Percentiles rank a stretch among this genome's conserved stretches.
These are phyloP conservation scores for Striga hermonthica DNA, from an alignment of 305 asterid genomes.

Conservation along the genomic window DNA sequence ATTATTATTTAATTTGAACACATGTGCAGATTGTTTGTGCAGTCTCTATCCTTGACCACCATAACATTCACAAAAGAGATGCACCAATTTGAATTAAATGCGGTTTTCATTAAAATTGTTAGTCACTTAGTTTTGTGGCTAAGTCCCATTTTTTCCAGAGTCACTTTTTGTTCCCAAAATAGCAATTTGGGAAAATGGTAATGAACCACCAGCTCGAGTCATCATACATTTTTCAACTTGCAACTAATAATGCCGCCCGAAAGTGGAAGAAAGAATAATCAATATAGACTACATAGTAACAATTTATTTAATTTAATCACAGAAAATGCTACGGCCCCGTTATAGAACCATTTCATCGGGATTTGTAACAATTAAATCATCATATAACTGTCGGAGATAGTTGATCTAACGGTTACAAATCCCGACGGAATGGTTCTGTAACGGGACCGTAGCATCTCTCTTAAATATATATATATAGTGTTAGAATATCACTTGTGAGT, in stretches of 20 bases:
- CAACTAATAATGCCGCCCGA: background rate
- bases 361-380: too few relatives aligned
- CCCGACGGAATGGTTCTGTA: too few relatives aligned
- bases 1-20: background rate
- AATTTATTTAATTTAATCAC: background rate
- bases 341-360: too few relatives aligned
- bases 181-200: background rate
- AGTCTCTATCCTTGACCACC: too few relatives aligned
- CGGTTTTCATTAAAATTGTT: background rate
- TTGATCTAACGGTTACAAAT: too few relatives aligned
- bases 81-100: background rate
- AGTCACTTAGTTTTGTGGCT: background rate
- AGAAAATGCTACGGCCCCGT: too few relatives aligned
- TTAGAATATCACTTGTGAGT: too few relatives aligned
- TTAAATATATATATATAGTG: too few relatives aligned
- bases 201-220: background rate
- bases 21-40: background rate
- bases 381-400: too few relatives aligned
- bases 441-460: too few relatives aligned
- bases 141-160: background rate
- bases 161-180: background rate
- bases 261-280: background rate
- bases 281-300: background rate
- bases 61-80: background rate
- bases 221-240: background rate